phyloP scores from a whole-genome alignment of 768 basidiomycete genomes.

The Russula dissimulans region DNA sequence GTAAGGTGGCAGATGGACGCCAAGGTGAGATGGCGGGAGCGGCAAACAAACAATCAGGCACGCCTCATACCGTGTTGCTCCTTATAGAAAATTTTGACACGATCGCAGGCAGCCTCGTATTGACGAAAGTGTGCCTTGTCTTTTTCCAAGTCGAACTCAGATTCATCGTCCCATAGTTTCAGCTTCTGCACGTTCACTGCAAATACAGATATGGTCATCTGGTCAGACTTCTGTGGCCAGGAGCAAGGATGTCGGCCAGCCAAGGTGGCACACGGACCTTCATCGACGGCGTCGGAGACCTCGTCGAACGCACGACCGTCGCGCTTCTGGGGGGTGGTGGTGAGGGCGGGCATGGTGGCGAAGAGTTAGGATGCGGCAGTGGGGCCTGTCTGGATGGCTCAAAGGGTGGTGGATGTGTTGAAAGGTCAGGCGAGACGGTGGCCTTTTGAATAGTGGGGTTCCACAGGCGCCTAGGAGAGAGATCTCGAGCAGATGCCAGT shows the following conservation, averaged over 20 bases:
- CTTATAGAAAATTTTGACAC: constrained; percentile 68
- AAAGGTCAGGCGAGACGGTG: not conserved
- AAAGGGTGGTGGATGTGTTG: constrained; percentile 5
- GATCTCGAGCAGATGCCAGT: constrained; percentile 5
- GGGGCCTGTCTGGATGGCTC: not conserved
- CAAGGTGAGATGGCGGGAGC: not conserved
- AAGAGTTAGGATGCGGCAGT: not conserved
- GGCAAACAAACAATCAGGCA: constrained; percentile 1
- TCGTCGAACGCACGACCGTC: constrained; percentile 32
- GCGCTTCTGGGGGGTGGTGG: constrained; percentile 6
- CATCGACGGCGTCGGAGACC: constrained; percentile 41
- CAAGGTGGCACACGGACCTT: constrained; percentile 29
- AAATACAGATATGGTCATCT: not conserved
- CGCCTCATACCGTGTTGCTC: constrained; percentile 58
- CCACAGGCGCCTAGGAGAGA: constrained; percentile 6
- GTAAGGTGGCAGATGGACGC: not conserved
- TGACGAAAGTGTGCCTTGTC: constrained; percentile 64
- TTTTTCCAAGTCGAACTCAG: constrained; percentile 50
- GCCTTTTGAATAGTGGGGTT: constrained; percentile 5
- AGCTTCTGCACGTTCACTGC: constrained; percentile 67
- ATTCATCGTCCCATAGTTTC: constrained; percentile 43
- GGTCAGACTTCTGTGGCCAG: not conserved
- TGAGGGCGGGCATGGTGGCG: constrained; percentile 12
- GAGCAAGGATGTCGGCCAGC: not conserved
- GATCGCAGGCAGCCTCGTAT: constrained; percentile 68